Conservation (phyloP, 2,329 filamentous ascomycete species). For the Claviceps purpurea region DNA sequence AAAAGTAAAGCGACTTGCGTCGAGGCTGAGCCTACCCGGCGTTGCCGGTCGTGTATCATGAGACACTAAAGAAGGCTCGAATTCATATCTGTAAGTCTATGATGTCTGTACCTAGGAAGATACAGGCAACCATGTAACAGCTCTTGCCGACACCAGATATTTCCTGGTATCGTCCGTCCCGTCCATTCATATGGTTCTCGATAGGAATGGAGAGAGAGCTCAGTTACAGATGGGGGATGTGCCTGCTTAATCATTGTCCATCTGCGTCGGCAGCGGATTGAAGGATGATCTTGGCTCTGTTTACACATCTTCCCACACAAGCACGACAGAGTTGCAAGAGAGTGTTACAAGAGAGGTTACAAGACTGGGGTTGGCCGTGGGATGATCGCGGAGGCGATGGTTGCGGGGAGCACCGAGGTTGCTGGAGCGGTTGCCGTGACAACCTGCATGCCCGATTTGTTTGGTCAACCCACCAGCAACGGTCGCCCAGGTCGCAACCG, state of each 20-base stretch:
- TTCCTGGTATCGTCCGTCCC: too few relatives aligned
- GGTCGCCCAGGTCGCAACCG: not conserved
- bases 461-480: conserved; percentile 1
- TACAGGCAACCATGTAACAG: too few relatives aligned
- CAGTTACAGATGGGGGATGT: not conserved
- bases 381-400: not conserved
- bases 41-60: too few relatives aligned
- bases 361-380: not conserved
- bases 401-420: not conserved
- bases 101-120: too few relatives aligned
- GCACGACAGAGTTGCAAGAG: not conserved
- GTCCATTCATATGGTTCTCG: not conserved
- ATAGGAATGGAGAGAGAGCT: not conserved
- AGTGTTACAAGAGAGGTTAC: not conserved
- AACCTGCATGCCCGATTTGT: conserved; percentile 1
- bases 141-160: too few relatives aligned
- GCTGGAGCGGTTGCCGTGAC: conserved; percentile 5
- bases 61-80: too few relatives aligned
- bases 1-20: too few relatives aligned
- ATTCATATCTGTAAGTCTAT: too few relatives aligned
- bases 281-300: not conserved
- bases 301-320: not conserved
- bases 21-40: too few relatives aligned
- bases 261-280: not conserved
- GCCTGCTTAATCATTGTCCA: not conserved